Percentiles rank a stretch among this genome's conserved stretches.
phyloP scores from a whole-genome alignment of 202 grass and related monocot species.

The Digitaria exilis region DNA sequence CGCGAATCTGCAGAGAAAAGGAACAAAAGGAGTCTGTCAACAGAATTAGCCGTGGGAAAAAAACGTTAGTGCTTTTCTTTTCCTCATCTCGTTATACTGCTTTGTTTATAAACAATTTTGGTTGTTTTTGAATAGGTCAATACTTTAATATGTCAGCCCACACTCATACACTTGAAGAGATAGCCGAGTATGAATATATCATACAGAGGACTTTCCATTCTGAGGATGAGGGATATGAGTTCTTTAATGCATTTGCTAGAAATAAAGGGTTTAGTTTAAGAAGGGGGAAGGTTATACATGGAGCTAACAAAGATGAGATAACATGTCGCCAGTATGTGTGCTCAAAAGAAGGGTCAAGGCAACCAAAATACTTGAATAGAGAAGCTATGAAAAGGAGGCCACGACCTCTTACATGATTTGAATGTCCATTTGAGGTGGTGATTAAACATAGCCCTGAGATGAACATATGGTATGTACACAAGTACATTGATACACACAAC shows the following conservation, averaged over 20 bases:
- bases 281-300: neutral
- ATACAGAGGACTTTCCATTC: neutral
- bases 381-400: neutral
- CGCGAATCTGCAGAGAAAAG: no score
- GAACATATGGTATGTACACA: neutral
- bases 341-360: neutral
- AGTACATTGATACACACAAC: neutral
- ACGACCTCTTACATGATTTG: neutral
- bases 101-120: no score
- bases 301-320: neutral
- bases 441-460: no score
- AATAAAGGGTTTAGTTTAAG: constrained; percentile 7
- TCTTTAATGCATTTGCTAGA: neutral
- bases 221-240: neutral
- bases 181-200: neutral
- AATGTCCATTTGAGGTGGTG: neutral
- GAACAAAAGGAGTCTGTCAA: no score
- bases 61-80: no score
- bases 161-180: neutral
- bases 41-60: no score
- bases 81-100: no score
- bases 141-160: no score
- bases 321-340: neutral
- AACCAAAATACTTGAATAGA: neutral
- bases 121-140: no score